A percentile compares a stretch with the other conserved stretches of the same genome.
These are phyloP conservation scores for Mariannaea elegans DNA, from an alignment of 2,329 filamentous ascomycete species.

Conservation along the genomic window DNA sequence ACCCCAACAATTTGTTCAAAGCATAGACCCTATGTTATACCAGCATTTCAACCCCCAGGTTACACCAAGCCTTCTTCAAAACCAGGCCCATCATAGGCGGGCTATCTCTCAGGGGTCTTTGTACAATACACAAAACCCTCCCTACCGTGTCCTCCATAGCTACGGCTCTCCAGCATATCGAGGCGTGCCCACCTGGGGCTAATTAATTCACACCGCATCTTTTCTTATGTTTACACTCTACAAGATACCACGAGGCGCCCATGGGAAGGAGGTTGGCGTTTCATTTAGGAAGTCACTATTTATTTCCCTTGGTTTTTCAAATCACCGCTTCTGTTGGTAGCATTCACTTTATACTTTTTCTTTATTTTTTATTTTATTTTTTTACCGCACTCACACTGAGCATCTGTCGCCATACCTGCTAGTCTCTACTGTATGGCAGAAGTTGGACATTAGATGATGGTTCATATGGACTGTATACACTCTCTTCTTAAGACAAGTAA, in stretches of 20 bases:
- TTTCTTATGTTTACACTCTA: neutral
- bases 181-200: constrained; percentile 65
- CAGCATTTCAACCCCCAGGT: constrained; percentile 33
- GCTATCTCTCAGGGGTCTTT: constrained; percentile 27
- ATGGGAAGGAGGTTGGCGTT: constrained; percentile 4
- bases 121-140: constrained; percentile 40
- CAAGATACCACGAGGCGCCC: constrained; percentile 32
- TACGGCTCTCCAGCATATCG: constrained; percentile 67
- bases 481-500: constrained; percentile 4
- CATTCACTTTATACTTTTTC: neutral
- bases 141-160: constrained; percentile 65
- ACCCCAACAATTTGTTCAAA: constrained; percentile 16
- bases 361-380: too few species aligned
- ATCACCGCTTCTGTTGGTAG: neutral
- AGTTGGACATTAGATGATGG: neutral
- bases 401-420: neutral
- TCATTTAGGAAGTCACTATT: neutral
- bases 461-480: constrained; percentile 1
- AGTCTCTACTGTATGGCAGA: neutral
- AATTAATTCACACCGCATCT: constrained; percentile 8
- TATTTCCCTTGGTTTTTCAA: neutral
- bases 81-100: constrained; percentile 22
- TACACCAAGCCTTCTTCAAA: constrained; percentile 13
- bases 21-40: constrained; percentile 30
- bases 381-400: too few species aligned